Conservation (phyloP, 352 stramenopile genomes). For the Globisporangium solare region DNA sequence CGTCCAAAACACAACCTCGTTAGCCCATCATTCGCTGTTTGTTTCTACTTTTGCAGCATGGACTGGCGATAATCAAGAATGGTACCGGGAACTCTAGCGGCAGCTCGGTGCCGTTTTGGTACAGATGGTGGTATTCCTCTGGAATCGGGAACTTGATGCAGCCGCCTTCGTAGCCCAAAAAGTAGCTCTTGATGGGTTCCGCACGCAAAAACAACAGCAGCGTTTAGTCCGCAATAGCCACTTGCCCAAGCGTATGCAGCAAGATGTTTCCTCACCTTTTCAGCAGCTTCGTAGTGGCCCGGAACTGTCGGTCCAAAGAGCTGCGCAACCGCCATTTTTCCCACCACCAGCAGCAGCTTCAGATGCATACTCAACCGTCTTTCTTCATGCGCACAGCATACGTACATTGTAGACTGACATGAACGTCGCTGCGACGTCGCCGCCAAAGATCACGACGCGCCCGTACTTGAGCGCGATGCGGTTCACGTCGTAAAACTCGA, state of each 20-base stretch:
- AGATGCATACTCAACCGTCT: not conserved
- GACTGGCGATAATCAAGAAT: not conserved
- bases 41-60: not conserved
- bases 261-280: conserved; percentile 34
- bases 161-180: conserved; percentile 63
- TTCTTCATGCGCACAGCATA: conserved; percentile 1
- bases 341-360: not conserved
- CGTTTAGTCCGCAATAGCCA: not conserved
- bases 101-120: conserved; percentile 70
- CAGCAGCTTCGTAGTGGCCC: conserved; percentile 57
- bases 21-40: too few relatives aligned
- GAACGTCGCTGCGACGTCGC: conserved; percentile 73
- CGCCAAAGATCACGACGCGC: conserved; percentile 79
- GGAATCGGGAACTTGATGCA: conserved; percentile 80
- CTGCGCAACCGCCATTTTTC: conserved; percentile 17
- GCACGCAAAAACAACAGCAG: not conserved
- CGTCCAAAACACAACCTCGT: not conserved
- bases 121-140: conserved; percentile 61
- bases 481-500: conserved; percentile 83
- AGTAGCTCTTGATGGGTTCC: conserved; percentile 44
- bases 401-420: conserved; percentile 88
- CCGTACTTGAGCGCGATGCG: conserved; percentile 74
- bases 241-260: not conserved
- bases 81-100: conserved; percentile 77
- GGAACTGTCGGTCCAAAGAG: conserved; percentile 84